Base-by-base conservation (phyloP, 345 rosid genomes). In the Salix exigua region DNA sequence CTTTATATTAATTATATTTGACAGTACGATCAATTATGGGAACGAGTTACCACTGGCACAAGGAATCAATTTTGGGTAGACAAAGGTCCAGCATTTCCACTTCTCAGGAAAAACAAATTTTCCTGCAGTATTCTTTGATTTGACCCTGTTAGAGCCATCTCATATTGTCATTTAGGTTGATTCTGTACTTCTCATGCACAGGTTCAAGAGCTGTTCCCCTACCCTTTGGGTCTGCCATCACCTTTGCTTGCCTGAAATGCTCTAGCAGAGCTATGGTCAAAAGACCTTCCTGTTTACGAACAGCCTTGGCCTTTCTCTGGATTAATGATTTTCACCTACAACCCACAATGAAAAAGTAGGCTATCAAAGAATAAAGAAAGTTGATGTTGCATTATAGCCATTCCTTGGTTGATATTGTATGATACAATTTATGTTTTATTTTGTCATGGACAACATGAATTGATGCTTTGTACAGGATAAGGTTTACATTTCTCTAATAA, bases 21-120 rank as follows among this genome's bases (percentile, higher is more conserved):
- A 72, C 93, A 95, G 99, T 69, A 95, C 99, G 21, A 85, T 95
- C 89, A 95, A 95, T 81, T 93, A 95, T 30, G 97, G 99, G 73
- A 91, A 70, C 68, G 97, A 95, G 82, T 88, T 95, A 77, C 99
- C 99, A 5, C 85, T 95, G 73, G 99, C 99, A 23, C 99, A 95
- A 86, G 99, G 99, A 82, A 90, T 95, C 77, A 95, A 95, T 83
- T 95, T 95, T 72, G 92, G 99, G 78, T 95, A 88, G 74, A 38
- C 10, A 38, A 66, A 64, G 55, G 38, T 78, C 16, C 69, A 72
- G 76, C 65, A 72, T 25, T 53, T 50, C n/a, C n/a, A 74, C 38
- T 23, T 53, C 11, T 63, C 12, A 18, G 0, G 30, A 8, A n/a
- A 58, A 58, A 5, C 28, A 42, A 25, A 6, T 21, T 7, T 48